Evolutionary conservation across 2,329 filamentous ascomycete genomes (phyloP), one percentile per base, ranked within the genome.

Genomic region (Trematosphaeria pertusa): DNA sequence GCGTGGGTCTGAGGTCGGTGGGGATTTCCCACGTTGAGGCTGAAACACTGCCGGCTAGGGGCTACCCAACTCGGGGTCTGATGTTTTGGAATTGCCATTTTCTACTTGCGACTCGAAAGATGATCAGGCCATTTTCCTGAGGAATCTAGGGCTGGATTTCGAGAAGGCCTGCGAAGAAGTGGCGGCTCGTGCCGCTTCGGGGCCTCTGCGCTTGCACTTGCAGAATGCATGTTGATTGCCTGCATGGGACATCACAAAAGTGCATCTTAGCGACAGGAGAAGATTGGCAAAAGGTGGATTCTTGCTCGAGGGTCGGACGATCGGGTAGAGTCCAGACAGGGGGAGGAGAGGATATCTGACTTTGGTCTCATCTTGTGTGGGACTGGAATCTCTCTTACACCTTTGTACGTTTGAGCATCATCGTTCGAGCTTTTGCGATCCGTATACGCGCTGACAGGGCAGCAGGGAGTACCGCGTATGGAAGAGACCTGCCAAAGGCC

Each of bases 21-120:
- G 42, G 41, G 32, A 28, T 7, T 12, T 7, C 8, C 8, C 24
- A 28, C 12, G 24, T 7, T 7, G 24, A 42, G 50, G 39, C 37
- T 62, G 60, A 63, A 59, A 62, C 60, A 28, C 8, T 28, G 24
- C 24, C 32, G 35, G 30, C 34, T 14, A 46, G 40, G 50, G 43
- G 33, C n/a, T n/a, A n/a, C n/a, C n/a, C n/a, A n/a, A n/a, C n/a
- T n/a, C n/a, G n/a, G n/a, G n/a, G n/a, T n/a, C n/a, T n/a, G n/a
- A n/a, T n/a, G n/a, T n/a, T n/a, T n/a, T n/a, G n/a, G n/a, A n/a
- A n/a, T n/a, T n/a, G n/a, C n/a, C n/a, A n/a, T n/a, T n/a, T n/a
- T n/a, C n/a, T n/a, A n/a, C n/a, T n/a, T n/a, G 24, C 33, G 33
- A 39, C 38, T 38, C 32, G 37, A 26, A 37, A n/a, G 17, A 42